Evolutionary conservation across 2,329 filamentous ascomycete genomes (phyloP).

Genomic region (Penicillium sp.): DNA sequence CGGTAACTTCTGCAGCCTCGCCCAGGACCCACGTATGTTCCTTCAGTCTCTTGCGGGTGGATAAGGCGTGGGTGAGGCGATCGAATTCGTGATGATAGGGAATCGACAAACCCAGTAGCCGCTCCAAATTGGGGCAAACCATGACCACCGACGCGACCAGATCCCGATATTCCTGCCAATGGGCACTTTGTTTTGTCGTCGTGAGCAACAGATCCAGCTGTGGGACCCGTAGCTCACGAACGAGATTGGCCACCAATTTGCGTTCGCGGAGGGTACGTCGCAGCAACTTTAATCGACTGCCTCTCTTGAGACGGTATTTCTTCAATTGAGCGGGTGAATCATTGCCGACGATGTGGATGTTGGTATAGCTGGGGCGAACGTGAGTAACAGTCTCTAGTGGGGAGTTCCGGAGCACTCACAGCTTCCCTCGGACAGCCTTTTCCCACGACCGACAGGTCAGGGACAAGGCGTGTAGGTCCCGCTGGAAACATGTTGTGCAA

Average conservation of each 20-base stretch:
- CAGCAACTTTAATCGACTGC: conserved; percentile 49
- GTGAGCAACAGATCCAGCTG: conserved; percentile 42
- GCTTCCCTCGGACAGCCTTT: conserved; percentile 44
- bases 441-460: conserved; percentile 54
- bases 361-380: conserved; percentile 43
- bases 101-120: conserved; percentile 49
- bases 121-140: conserved; percentile 54
- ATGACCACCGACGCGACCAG: conserved; percentile 53
- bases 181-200: conserved; percentile 37
- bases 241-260: conserved; percentile 47
- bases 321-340: conserved; percentile 44
- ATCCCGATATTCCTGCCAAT: conserved; percentile 48
- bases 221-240: conserved; percentile 50
- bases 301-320: conserved; percentile 46
- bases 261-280: conserved; percentile 51
- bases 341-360: conserved; percentile 45
- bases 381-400: no score
- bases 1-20: conserved; percentile 38
- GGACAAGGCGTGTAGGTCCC: conserved; percentile 50
- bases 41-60: conserved; percentile 49
- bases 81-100: conserved; percentile 51
- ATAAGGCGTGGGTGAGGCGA: conserved; percentile 51
- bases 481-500: conserved; percentile 51
- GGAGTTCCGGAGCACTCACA: conserved; percentile 41
- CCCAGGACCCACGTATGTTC: conserved; percentile 54